Percentiles rank a stretch among this genome's conserved stretches.
Conservation (phyloP, 768 basidiomycete species). For the Pleurotus salmoneostramineus region DNA sequence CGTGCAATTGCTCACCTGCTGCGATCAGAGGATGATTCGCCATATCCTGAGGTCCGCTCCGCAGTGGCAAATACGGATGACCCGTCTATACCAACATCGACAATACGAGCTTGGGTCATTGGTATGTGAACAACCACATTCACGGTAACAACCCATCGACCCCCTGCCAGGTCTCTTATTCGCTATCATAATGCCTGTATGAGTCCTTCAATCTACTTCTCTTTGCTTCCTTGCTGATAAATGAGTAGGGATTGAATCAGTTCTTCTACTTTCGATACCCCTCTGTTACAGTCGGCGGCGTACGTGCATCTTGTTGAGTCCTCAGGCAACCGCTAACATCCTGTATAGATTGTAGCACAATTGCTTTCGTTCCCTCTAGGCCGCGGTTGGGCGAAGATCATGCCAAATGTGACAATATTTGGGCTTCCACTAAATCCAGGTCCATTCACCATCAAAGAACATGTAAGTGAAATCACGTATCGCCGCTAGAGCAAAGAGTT, state of each 20-base stretch:
- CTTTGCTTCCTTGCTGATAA: not conserved
- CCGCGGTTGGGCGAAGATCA: conserved; percentile 43
- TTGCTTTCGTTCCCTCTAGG: conserved; percentile 71
- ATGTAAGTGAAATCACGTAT: conserved; percentile 44
- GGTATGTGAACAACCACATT: conserved; percentile 26
- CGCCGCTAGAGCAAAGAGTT: too few species aligned
- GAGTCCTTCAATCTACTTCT: conserved; percentile 6
- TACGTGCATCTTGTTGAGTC: conserved; percentile 27
- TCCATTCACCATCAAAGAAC: conserved; percentile 74
- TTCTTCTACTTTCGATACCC: conserved; percentile 54
- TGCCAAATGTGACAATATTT: conserved; percentile 55
- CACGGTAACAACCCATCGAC: not conserved
- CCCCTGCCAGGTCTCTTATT: conserved; percentile 22
- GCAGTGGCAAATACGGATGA: conserved; percentile 66
- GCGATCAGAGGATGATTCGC: conserved; percentile 57
- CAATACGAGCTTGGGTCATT: conserved; percentile 48
- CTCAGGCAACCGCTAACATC: not conserved
- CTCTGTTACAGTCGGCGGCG: conserved; percentile 35
- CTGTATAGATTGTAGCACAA: conserved; percentile 56
- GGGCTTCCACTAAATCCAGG: conserved; percentile 70
- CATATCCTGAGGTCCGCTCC: conserved; percentile 72
- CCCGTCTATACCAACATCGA: conserved; percentile 50
- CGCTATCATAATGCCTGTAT: conserved; percentile 48
- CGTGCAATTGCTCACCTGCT: not conserved
- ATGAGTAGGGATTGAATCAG: conserved; percentile 42